Percentiles rank a stretch among this genome's conserved stretches.
Conservation (phyloP, 208 protist species). For the Vickermania ingenoplastis region DNA sequence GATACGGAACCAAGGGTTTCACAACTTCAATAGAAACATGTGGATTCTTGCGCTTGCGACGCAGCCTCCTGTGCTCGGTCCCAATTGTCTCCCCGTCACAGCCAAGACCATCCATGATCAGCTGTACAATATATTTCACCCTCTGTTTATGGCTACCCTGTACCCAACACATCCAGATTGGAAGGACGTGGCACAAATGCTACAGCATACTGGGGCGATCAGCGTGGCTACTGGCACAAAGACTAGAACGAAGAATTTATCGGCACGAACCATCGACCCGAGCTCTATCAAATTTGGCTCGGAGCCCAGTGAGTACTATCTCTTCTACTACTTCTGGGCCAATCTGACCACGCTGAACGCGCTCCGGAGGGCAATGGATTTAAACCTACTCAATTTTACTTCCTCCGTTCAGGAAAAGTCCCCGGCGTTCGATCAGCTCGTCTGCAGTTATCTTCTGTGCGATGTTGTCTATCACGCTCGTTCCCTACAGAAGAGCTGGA, state of each 20-base stretch:
- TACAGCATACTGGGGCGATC: constrained; percentile 92
- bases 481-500: constrained; percentile 89
- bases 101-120: constrained; percentile 63
- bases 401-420: constrained; percentile 88
- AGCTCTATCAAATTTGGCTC: constrained; percentile 25
- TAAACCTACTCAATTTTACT: constrained; percentile 85
- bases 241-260: constrained; percentile 41
- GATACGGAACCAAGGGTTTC: constrained; percentile 75
- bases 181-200: constrained; percentile 90
- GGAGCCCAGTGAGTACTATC: constrained; percentile 93
- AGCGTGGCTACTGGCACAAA: constrained; percentile 69
- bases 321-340: constrained; percentile 97
- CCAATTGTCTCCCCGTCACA: constrained; percentile 34
- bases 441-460: constrained; percentile 87
- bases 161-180: constrained; percentile 72
- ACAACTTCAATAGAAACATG: constrained; percentile 66
- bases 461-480: constrained; percentile 96
- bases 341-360: constrained; percentile 96
- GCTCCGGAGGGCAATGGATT: constrained; percentile 63
- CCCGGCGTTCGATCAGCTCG: constrained; percentile 88
- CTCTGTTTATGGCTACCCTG: constrained; percentile 96
- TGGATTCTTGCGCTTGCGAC: constrained; percentile 59
- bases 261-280: constrained; percentile 25
- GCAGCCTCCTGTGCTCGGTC: constrained; percentile 8
- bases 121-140: constrained; percentile 95